Base-by-base conservation (phyloP, 371 early-diverging fungal genomes). In the Zopfochytrium polystomum region DNA sequence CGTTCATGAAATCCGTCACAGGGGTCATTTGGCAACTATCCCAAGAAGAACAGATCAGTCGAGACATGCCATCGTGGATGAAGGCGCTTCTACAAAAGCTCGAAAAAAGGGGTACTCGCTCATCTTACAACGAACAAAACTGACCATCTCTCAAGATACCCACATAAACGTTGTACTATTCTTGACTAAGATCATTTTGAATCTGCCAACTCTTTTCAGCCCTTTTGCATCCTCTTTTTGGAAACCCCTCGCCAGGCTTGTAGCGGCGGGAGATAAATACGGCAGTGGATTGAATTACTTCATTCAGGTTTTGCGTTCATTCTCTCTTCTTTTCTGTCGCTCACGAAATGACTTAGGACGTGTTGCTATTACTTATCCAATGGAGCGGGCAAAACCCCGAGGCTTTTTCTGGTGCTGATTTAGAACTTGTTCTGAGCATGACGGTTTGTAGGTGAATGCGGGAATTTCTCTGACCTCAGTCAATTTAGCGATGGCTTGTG, bases 211-310 rank as follows among this genome's bases (percentile, higher is more conserved):
- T 3, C 78, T 81, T 0, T 90, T 89, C 70, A 76, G 77, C 54
- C 68, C 75, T 15, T 82, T 80, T 67, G 84, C 87, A 0, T 44
- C 47, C 0, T 62, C 68, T 18, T 90, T 86, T 86, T 78, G 87
- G 42, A 62, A 78, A 0, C 79, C 82, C 2, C 23, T 90, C 18
- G 84, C 84, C 68, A 51, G 63, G 27, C 67, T 90, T 29, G 77
- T 78, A 0, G 67, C 69, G 20, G 76, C 76, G 44, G 85, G 81
- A 0, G 63, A 73, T 11, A 44, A 65, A 30, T 87, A 57, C 67
- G 86, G 85, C n/a, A 69, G 71, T n/a, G 78, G 86, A 2, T 76
- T 87, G 67, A 87, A 85, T 51, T 87, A 85, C 55, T 80, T 84
- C 64, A 79, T 86, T 22, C 86, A 85, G 65, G 85, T 84, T 67